Percentiles rank a stretch among this genome's conserved stretches.
These are phyloP conservation scores for Chrysosporium keratinophilum DNA, from an alignment of 2,329 filamentous ascomycete genomes.

Conservation along the genomic window DNA sequence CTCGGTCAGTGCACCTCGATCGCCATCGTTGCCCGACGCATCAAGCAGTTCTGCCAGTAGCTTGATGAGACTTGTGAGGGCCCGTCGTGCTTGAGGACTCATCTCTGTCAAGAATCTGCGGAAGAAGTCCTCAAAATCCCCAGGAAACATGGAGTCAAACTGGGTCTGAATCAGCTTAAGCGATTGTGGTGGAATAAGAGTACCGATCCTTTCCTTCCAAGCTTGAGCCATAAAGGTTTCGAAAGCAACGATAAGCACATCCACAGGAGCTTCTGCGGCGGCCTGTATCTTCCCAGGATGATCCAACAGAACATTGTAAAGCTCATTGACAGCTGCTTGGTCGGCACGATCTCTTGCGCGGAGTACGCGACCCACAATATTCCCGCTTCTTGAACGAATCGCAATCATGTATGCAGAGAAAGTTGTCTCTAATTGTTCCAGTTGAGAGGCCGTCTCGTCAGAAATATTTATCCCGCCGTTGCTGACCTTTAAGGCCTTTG, in stretches of 20 bases:
- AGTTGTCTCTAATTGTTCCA: constrained; percentile 70
- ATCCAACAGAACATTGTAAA: constrained; percentile 82
- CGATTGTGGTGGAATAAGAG: constrained; percentile 62
- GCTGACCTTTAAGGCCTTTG: constrained; percentile 32
- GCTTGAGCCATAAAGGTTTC: constrained; percentile 84
- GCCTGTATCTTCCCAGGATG: constrained; percentile 68
- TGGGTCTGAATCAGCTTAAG: constrained; percentile 60
- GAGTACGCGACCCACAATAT: constrained; percentile 68
- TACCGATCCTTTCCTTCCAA: constrained; percentile 81
- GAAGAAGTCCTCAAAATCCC: constrained; percentile 48
- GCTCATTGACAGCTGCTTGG: constrained; percentile 71
- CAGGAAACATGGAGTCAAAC: constrained; percentile 35
- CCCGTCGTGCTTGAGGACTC: constrained; percentile 54
- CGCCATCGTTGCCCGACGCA: constrained; percentile 81
- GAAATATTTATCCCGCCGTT: constrained; percentile 45
- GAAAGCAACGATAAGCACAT: constrained; percentile 82
- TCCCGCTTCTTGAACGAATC: constrained; percentile 74
- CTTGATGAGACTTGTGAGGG: constrained; percentile 73
- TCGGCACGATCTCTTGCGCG: constrained; percentile 61
- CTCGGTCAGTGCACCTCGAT: constrained; percentile 75
- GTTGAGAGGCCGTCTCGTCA: constrained; percentile 50
- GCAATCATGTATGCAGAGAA: constrained; percentile 74
- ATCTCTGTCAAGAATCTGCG: constrained; percentile 43
- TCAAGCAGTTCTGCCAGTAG: constrained; percentile 79
- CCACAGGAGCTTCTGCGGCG: constrained; percentile 63